Evolutionary conservation across 164 flowering plant species (phyloP).

Genomic region (Vitis labrusca): DNA sequence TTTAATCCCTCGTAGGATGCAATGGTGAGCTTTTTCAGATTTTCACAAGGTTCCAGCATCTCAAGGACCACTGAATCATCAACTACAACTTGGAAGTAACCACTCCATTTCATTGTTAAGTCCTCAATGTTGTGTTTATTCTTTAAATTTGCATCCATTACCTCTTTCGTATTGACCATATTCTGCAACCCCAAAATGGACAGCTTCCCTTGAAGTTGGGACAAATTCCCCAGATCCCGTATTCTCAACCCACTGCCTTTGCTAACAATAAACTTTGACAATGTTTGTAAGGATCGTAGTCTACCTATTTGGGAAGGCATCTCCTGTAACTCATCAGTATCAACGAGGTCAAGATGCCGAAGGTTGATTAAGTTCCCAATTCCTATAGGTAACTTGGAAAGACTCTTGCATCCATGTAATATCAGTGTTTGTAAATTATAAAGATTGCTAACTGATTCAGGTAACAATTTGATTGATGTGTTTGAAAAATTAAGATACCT

Average conservation of each 20-base stretch:
- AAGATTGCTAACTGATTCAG: not conserved
- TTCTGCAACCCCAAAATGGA: not conserved
- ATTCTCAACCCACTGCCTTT: not conserved
- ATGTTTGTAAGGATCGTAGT: too few species aligned
- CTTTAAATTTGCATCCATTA: not conserved
- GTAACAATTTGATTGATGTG: not conserved
- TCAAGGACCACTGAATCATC: too few species aligned
- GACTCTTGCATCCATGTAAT: not conserved
- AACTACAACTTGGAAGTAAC: too few species aligned
- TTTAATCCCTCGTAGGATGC: too few species aligned
- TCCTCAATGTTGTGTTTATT: not conserved
- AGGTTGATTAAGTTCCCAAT: not conserved
- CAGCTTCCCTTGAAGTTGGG: not conserved
- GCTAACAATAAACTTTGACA: too few species aligned
- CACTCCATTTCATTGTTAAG: too few species aligned
- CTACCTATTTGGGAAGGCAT: not conserved
- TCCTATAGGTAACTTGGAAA: not conserved
- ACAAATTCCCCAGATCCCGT: not conserved
- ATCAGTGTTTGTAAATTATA: not conserved
- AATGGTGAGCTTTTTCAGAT: too few species aligned
- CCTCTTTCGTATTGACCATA: not conserved
- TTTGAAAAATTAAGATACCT: slow-evolving; percentile 4
- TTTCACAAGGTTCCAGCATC: too few species aligned
- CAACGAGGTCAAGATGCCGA: not conserved
- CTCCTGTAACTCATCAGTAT: too few species aligned